Base-by-base conservation (phyloP, 2,329 filamentous ascomycete species). In the Botrytis deweyae region DNA sequence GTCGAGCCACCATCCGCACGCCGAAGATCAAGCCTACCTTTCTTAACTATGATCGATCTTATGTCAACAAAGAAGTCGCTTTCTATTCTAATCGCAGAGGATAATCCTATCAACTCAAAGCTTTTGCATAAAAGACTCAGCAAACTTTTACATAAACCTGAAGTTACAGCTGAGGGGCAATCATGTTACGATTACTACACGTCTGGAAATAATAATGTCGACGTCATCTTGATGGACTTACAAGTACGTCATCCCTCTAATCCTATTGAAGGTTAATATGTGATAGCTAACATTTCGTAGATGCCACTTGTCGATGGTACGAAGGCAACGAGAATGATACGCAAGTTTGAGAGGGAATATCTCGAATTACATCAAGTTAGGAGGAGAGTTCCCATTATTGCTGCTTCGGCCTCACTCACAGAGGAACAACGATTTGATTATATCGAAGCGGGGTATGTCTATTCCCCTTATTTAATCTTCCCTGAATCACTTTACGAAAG, bases 291-390 rank as follows among this genome's bases (percentile, higher is more conserved):
- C 72, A 64, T 25, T 59, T 8, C 20, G 16, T 29, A 97, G 93
- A 97, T 97, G 94, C 94, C 94, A 33, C 96, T 97, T 42, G 92
- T 97, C 4, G 93, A 97, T 79, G 94, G 94, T 18, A 86, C 95
- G 38, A 90, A 87, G 6, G 94, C 94, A 20, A 93, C 94, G 0
- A 94, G 93, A 82, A 92, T 94, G 87, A 97, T 97, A 76, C 88
- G 94, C 33, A 89, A 89, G 0, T 90, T 87, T 70, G 94, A 97
- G 80, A 76, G 74, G 29, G 87, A 88, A 72, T 38, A 55, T 12
- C 29, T 59, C 1, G n/a, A 52, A 42, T 44, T 36, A 16, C 55
- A 52, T 38, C 44, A 70, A 22, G 83, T 84, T 0, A 84, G 84
- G 81, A 80, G 78, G 12, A 88, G 92, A 46, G 87, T 95, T 3